Percentiles rank a stretch among this genome's conserved stretches.
Conservation (phyloP, 2,329 filamentous ascomycete species). For the Curvularia spicifera region DNA sequence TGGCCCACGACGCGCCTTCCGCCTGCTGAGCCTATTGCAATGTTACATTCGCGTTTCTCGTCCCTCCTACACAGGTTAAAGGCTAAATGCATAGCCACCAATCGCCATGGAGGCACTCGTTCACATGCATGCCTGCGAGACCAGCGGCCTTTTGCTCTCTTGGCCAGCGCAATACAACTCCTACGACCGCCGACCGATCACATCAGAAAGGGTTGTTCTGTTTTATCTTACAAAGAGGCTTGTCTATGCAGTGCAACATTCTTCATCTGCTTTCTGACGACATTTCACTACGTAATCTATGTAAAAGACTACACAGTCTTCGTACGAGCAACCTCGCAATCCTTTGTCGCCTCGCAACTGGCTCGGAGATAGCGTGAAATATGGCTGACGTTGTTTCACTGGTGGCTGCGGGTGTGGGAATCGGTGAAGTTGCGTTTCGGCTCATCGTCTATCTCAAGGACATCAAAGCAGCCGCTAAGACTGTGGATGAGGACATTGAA, state of each 20-base stretch:
- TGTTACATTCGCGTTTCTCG: not conserved
- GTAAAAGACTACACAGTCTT: not conserved
- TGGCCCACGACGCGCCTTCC: conserved; percentile 1
- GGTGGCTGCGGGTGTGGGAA: conserved; percentile 6
- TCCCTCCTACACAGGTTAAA: not conserved
- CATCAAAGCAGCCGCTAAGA: conserved; percentile 5
- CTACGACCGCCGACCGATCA: not conserved
- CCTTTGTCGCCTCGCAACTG: not conserved
- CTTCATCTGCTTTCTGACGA: not conserved
- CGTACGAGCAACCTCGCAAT: not conserved
- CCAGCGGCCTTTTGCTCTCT: not conserved
- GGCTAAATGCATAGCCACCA: not conserved
- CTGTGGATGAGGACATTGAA: conserved; percentile 5
- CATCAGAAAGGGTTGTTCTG: not conserved
- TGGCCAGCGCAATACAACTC: conserved; percentile 3
- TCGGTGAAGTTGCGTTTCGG: conserved; percentile 7
- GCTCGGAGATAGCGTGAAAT: not conserved
- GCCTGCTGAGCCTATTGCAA: not conserved
- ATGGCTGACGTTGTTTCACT: conserved; percentile 9
- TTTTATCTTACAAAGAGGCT: not conserved
- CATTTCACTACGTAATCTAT: not conserved
- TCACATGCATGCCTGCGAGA: not conserved
- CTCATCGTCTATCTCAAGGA: conserved; percentile 8
- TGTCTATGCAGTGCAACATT: conserved; percentile 1
- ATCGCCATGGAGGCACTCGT: not conserved